Base-by-base conservation (phyloP, 2,329 filamentous ascomycete species). In the Rugonectria rugulosa region DNA sequence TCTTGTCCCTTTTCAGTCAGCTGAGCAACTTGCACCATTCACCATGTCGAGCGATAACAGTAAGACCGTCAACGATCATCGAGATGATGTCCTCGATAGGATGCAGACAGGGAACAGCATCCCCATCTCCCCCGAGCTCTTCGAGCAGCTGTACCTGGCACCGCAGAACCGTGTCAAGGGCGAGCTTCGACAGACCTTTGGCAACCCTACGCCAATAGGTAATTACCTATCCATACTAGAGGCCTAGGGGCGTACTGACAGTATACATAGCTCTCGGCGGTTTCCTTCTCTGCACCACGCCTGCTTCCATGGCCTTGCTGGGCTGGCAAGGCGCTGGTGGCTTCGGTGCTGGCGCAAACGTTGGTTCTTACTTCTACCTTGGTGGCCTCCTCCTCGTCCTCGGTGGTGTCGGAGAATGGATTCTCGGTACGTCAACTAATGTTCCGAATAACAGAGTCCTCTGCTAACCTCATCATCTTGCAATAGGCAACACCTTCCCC, bases 61-160 rank as follows among this genome's bases (percentile, higher is more conserved):
- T 36, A 56, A 56, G 12, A 19, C 41, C 46, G 36, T 32, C 14
- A 58, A 57, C 12, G 58, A 57, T 31, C 54, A 64, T 12, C 56
- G 53, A 2, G 64, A 59, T 6, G 62, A 61, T 6, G 45, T 53
- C 20, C 43, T 71, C 19, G 55, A 63, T 6, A 61, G 60, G 10
- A 69, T 68, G 5, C 63, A 62, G 11, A 70, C 72, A 2, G 68
- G 70, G 49, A 75, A 74, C 15, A 80, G 76, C 63, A 74, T 82
- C 6, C 70, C 78, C 6, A 78, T 83, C 48, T 74, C 80, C 0
- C 78, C 79, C 1, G 80, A 82, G 65, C 68, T 79, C 1, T 84
- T 83, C 52, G 80, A 83, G 65, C 82, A 83, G 69, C 69, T 83
- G 2, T 83, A 82, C 56, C 71, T 83, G 9, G 75, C 73, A 3